These are phyloP conservation scores for Salix viminalis DNA, from an alignment of 345 rosid genomes.

Conservation along the genomic window DNA sequence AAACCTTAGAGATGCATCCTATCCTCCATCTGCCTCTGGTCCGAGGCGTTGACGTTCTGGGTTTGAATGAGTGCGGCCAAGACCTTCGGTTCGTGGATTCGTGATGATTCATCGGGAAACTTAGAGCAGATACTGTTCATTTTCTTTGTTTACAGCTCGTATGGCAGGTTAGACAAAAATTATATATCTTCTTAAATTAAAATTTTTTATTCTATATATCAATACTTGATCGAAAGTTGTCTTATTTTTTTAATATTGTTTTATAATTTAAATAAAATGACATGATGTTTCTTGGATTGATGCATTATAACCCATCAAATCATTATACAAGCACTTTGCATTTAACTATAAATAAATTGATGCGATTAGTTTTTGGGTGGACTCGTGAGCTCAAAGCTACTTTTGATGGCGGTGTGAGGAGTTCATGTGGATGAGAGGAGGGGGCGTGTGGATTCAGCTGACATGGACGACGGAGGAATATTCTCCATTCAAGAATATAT, in stretches of 20 bases:
- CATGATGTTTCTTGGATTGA: no score
- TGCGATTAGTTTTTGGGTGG: neutral
- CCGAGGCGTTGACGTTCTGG: slow-evolving; percentile 68
- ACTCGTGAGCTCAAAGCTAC: neutral
- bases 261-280: no score
- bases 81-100: slow-evolving; percentile 82
- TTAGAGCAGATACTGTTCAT: slow-evolving; percentile 51
- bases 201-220: no score
- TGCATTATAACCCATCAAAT: no score
- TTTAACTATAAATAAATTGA: no score
- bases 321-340: no score
- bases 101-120: slow-evolving; percentile 79
- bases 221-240: no score
- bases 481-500: neutral
- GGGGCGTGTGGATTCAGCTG: neutral
- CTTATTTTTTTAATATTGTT: no score
- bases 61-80: slow-evolving; percentile 83
- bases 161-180: no score
- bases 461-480: neutral
- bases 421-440: neutral
- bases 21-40: slow-evolving; percentile 62
- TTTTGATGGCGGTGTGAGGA: neutral
- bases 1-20: slow-evolving; percentile 60
- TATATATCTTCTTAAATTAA: no score
- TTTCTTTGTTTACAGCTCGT: no score